Evolutionary conservation across 352 stramenopile genomes (phyloP).

Genomic region (Phytophthora idaei): DNA sequence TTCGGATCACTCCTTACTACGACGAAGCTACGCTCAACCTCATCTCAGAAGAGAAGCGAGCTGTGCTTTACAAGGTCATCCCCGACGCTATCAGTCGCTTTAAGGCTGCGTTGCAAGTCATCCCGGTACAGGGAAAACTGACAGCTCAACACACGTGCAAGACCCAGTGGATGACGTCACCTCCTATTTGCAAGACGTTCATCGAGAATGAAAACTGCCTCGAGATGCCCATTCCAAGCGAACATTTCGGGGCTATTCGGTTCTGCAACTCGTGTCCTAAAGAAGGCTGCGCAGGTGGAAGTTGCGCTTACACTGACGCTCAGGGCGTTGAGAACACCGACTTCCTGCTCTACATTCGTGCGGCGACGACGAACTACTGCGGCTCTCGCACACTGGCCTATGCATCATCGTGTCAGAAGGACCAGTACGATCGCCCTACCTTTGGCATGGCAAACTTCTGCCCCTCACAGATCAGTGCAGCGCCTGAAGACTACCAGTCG

Average conservation of each 20-base stretch:
- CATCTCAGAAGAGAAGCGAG: slow-evolving; percentile 47
- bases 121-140: slow-evolving; percentile 70
- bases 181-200: slow-evolving; percentile 60
- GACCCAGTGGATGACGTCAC: slow-evolving; percentile 59
- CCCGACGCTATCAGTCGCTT: slow-evolving; percentile 73
- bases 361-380: slow-evolving; percentile 58
- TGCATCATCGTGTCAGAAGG: slow-evolving; percentile 80
- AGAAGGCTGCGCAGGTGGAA: slow-evolving; percentile 44
- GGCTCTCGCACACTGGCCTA: slow-evolving; percentile 64
- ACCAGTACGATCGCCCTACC: slow-evolving; percentile 84
- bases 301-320: slow-evolving; percentile 42
- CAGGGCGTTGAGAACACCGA: slow-evolving; percentile 56
- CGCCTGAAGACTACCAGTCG: slow-evolving; percentile 55
- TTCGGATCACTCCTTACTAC: slow-evolving; percentile 79
- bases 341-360: slow-evolving; percentile 78
- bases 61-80: slow-evolving; percentile 62
- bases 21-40: slow-evolving; percentile 57
- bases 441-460: slow-evolving; percentile 90
- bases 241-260: slow-evolving; percentile 61
- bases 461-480: slow-evolving; percentile 63
- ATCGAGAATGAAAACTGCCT: slow-evolving; percentile 60
- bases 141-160: slow-evolving; percentile 66
- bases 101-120: slow-evolving; percentile 51
- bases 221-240: slow-evolving; percentile 71
- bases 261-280: slow-evolving; percentile 54